Percentiles rank a stretch among this genome's conserved stretches.
phyloP scores from a whole-genome alignment of 345 rosid species.

The Syzygium oleosum region DNA sequence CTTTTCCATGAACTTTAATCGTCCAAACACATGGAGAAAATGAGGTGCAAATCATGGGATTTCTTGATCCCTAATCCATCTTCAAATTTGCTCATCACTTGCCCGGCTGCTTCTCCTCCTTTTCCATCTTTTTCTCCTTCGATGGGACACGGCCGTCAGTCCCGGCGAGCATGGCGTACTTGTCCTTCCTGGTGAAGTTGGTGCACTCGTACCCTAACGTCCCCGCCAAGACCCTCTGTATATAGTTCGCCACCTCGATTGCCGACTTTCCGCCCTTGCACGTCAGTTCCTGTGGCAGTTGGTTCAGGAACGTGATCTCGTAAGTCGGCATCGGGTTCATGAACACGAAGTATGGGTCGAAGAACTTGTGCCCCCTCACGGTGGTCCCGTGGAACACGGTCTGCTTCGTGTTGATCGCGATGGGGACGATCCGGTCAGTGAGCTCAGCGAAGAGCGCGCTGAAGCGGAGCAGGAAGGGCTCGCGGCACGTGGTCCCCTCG shows the following conservation, averaged over 20 bases:
- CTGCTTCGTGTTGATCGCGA: constrained; percentile 77
- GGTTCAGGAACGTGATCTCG: constrained; percentile 88
- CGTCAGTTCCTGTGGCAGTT: constrained; percentile 68
- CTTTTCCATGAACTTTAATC: not conserved
- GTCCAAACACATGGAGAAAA: not conserved
- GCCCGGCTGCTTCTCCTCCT: not conserved
- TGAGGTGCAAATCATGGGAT: not conserved
- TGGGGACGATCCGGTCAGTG: constrained; percentile 80
- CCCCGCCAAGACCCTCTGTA: constrained; percentile 80
- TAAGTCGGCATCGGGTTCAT: constrained; percentile 58
- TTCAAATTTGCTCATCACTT: not conserved
- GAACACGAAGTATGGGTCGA: not conserved
- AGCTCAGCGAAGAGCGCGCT: constrained; percentile 92
- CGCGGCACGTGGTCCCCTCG: constrained; percentile 94
- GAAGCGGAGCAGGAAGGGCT: constrained; percentile 80
- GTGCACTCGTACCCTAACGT: constrained; percentile 92
- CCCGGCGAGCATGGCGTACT: constrained; percentile 83
- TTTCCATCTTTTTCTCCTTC: constrained; percentile 23
- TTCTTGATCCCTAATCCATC: not conserved
- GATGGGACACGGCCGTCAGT: constrained; percentile 69
- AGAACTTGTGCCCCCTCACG: constrained; percentile 29
- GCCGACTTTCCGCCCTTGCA: constrained; percentile 76
- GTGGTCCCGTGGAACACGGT: constrained; percentile 80
- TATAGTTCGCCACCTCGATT: constrained; percentile 84
- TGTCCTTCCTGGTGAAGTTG: constrained; percentile 81